Evolutionary conservation across 139 green algal species (phyloP), one percentile per base, ranked within the genome.

Genomic region (Chlamydomonas schloesseri): DNA sequence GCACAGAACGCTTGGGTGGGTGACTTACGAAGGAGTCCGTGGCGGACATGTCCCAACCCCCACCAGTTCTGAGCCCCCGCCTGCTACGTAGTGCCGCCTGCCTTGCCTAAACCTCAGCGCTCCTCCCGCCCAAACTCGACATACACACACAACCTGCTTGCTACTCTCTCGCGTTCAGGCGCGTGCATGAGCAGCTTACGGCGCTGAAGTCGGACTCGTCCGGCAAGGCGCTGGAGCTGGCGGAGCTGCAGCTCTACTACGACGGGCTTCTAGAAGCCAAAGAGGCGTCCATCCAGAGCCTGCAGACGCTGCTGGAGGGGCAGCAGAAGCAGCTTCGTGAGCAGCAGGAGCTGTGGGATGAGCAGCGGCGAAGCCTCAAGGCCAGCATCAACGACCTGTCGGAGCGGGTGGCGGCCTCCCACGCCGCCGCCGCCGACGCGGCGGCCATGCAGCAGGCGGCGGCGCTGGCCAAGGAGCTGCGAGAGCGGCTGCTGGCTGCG

Each of bases 181-280:
- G 57, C 20, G 78, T 82, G 28, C 68, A 84, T 9, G 65, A 89
- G 18, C 84, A 91, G 82, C 88, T 88, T 26, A 81, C 28, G 47
- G n/a, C 5, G 33, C 46, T 73, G 2, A 65, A 57, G 24, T n/a
- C 37, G 9, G 82, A 88, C 8, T 71, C 58, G 31, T 4, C 24
- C n/a, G 57, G 10, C 62, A 77, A 79, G 18, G 64, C 47, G 36
- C 1, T 47, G 33, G 21, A 65, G 47, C 60, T 91, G 71, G 36
- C 73, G 0, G 87, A 91, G 73, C 36, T 87, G 36, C 64, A 73
- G 31, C 42, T 67, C 0, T 88, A 88, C 77, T 89, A 91, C 42
- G 65, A 78, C 24, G 73, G 82, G 33, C 72, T 91, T 70, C 82
- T 91, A 26, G 67, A 76, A 18, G 69, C 88, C 36, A 91, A 91